Conservation (phyloP, 345 rosid genomes). For the Gossypioides kirkii region DNA sequence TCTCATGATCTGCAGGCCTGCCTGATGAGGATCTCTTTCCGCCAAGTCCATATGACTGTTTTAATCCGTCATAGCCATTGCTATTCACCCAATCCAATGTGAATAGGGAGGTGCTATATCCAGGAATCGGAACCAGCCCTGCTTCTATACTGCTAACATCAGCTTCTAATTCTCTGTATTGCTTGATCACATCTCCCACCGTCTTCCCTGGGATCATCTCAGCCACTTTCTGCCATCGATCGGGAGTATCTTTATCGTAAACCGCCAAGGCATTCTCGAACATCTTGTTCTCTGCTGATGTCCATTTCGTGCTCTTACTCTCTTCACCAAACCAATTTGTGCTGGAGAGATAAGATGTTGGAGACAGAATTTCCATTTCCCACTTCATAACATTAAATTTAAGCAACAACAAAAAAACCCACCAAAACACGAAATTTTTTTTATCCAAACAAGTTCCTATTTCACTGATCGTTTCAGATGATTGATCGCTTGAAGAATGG, state of each 20-base stretch:
- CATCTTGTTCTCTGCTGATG: slow-evolving; percentile 72
- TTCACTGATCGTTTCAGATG: background rate
- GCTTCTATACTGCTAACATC: slow-evolving; percentile 73
- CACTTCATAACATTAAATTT: slow-evolving; percentile 44
- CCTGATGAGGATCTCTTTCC: slow-evolving; percentile 61
- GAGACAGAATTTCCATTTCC: slow-evolving; percentile 62
- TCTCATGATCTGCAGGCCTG: slow-evolving; percentile 65
- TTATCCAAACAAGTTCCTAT: background rate
- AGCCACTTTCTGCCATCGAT: slow-evolving; percentile 62
- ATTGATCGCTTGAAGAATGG: background rate
- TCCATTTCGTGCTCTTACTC: slow-evolving; percentile 55
- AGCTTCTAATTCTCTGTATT: slow-evolving; percentile 57
- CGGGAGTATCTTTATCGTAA: slow-evolving; percentile 63
- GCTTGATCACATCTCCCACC: slow-evolving; percentile 54
- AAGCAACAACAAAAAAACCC: background rate
- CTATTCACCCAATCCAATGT: slow-evolving; percentile 49
- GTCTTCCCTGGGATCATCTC: slow-evolving; percentile 71
- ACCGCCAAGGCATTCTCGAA: slow-evolving; percentile 84
- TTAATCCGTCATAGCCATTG: slow-evolving; percentile 42
- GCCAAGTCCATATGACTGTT: slow-evolving; percentile 41
- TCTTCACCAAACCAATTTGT: slow-evolving; percentile 60
- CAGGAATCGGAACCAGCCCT: slow-evolving; percentile 57
- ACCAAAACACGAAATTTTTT: background rate
- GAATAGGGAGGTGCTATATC: slow-evolving; percentile 47
- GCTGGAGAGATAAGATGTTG: slow-evolving; percentile 40